phyloP scores from a whole-genome alignment of 2,329 filamentous ascomycete species.

The Botrytis squamosa region DNA sequence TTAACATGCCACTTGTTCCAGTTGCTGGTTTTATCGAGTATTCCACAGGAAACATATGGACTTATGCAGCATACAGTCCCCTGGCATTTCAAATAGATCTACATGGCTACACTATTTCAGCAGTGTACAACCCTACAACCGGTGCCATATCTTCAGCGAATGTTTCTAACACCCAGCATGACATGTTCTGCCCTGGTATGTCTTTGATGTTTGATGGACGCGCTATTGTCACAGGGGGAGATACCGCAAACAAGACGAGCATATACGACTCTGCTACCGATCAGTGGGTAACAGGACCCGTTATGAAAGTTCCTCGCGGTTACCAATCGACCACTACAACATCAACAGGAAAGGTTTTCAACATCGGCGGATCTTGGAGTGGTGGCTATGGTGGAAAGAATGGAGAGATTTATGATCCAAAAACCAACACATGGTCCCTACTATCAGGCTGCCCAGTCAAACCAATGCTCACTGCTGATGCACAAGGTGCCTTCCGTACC shows the following conservation, averaged over 20 bases:
- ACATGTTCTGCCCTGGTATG: slow-evolving; percentile 32
- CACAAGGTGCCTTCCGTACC: slow-evolving; percentile 44
- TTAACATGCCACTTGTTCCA: slow-evolving; percentile 28
- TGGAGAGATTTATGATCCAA: slow-evolving; percentile 54
- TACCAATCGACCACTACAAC: slow-evolving; percentile 18
- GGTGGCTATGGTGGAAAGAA: slow-evolving; percentile 52
- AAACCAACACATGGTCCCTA: slow-evolving; percentile 47
- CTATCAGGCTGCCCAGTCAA: slow-evolving; percentile 46
- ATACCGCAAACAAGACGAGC: slow-evolving; percentile 23
- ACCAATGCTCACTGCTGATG: slow-evolving; percentile 52
- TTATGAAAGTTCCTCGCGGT: slow-evolving; percentile 17
- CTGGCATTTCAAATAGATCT: slow-evolving; percentile 11
- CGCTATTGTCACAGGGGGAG: slow-evolving; percentile 25
- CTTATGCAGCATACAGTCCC: slow-evolving; percentile 23
- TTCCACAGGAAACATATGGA: slow-evolving; percentile 25
- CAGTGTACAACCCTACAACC: slow-evolving; percentile 38
- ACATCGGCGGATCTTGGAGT: slow-evolving; percentile 55
- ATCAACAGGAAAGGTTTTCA: slow-evolving; percentile 50
- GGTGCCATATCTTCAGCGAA: slow-evolving; percentile 31
- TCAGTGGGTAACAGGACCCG: slow-evolving; percentile 32
- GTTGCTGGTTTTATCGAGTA: slow-evolving; percentile 25
- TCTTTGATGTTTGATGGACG: slow-evolving; percentile 24
- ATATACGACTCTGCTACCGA: slow-evolving; percentile 22
- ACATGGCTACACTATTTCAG: slow-evolving; percentile 38
- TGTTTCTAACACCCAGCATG: slow-evolving; percentile 33